phyloP scores from a whole-genome alignment of 768 basidiomycete species.

The Leucosporidium scottii region DNA sequence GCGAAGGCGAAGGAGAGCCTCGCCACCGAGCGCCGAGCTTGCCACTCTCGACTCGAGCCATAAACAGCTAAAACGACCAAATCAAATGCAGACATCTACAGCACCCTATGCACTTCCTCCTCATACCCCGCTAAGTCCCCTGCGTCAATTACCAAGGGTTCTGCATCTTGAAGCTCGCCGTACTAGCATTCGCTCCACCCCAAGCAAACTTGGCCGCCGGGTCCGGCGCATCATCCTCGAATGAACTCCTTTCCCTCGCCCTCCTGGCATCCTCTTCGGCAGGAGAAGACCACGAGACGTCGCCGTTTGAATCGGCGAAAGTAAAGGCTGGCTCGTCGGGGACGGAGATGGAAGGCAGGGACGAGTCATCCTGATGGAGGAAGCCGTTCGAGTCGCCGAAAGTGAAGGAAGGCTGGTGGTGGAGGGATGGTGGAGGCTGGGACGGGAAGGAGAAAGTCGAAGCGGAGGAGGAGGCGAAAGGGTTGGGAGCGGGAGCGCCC shows the following conservation, averaged over 20 bases:
- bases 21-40: no score
- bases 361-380: no score
- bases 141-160: slow-evolving; percentile 22
- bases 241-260: not conserved
- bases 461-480: not conserved
- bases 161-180: slow-evolving; percentile 13
- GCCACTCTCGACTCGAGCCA: no score
- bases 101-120: not conserved
- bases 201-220: slow-evolving; percentile 13
- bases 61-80: no score
- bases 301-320: slow-evolving; percentile 6
- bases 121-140: not conserved
- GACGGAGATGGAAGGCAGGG: no score
- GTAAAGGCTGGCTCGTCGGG: slow-evolving; percentile 9
- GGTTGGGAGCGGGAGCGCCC: not conserved
- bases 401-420: slow-evolving; percentile 14
- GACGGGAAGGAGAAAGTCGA: slow-evolving; percentile 18
- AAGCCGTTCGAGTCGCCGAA: slow-evolving; percentile 8
- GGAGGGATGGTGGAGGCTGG: not conserved
- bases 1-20: no score
- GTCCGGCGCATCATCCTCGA: slow-evolving; percentile 4
- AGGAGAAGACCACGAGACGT: not conserved
- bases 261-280: not conserved
- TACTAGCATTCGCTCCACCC: slow-evolving; percentile 9
- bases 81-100: no score